phyloP scores from a whole-genome alignment of 352 stramenopile genomes.

The Globisporangium cylindrosporum region DNA sequence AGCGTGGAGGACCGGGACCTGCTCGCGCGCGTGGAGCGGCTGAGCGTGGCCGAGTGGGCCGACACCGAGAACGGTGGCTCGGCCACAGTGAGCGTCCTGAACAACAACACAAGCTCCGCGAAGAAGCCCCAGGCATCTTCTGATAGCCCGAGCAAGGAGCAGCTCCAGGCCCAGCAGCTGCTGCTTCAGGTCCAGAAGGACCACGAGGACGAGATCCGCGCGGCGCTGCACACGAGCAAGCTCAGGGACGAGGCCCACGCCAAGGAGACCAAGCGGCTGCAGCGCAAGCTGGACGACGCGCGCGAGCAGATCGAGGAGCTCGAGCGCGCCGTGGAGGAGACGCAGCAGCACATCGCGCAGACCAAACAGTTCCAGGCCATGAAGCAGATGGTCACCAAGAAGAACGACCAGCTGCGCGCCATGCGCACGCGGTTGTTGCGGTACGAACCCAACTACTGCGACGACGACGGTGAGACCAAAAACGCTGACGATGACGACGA shows the following conservation, averaged over 20 bases:
- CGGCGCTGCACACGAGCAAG: conserved; percentile 42
- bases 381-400: conserved; percentile 77
- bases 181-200: conserved; percentile 25
- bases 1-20: conserved; percentile 73
- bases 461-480: conserved; percentile 31
- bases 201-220: conserved; percentile 46
- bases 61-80: conserved; percentile 34
- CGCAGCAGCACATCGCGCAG: conserved; percentile 64
- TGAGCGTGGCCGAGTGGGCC: conserved; percentile 72
- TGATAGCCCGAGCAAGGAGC: conserved; percentile 24
- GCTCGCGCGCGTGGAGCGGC: conserved; percentile 70
- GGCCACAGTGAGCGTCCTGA: conserved; percentile 21
- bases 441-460: conserved; percentile 66
- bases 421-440: conserved; percentile 63
- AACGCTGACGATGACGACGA: conserved; percentile 17
- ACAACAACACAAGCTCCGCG: conserved; percentile 10
- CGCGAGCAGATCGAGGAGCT: conserved; percentile 55
- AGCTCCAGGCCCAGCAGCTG: conserved; percentile 25
- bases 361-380: conserved; percentile 84
- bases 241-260: conserved; percentile 47
- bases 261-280: conserved; percentile 49
- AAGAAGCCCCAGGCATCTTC: neutral
- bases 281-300: conserved; percentile 56
- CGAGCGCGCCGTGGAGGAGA: conserved; percentile 53
- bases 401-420: conserved; percentile 77